phyloP scores from a whole-genome alignment of 148 eudicot genomes.

The Vaccinium vitisidaea region DNA sequence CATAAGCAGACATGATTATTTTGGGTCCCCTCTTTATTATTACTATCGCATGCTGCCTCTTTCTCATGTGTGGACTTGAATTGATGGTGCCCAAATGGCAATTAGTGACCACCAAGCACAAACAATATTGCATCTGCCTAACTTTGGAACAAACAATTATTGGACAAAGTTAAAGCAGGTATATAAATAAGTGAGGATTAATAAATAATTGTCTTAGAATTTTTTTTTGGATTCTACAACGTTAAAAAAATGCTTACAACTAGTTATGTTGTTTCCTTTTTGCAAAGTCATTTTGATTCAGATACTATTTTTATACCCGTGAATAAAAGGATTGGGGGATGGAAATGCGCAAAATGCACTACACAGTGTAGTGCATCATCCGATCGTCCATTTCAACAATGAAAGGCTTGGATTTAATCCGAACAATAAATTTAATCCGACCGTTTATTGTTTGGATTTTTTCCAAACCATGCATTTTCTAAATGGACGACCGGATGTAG shows the following conservation, averaged over 20 bases:
- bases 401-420: too few relatives aligned
- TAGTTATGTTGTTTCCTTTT: not conserved
- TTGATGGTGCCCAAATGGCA: too few relatives aligned
- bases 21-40: conserved; percentile 8
- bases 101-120: not conserved
- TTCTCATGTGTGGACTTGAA: not conserved
- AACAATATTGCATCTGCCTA: not conserved
- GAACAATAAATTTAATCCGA: too few relatives aligned
- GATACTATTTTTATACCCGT: too few relatives aligned
- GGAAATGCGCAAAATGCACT: too few relatives aligned
- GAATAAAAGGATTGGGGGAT: too few relatives aligned
- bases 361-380: too few relatives aligned
- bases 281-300: not conserved
- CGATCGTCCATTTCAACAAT: too few relatives aligned
- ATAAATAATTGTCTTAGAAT: not conserved
- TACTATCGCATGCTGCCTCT: not conserved
- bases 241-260: not conserved
- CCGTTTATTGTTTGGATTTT: too few relatives aligned
- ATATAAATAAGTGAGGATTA: not conserved
- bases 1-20: not conserved
- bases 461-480: too few relatives aligned
- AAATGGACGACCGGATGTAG: too few relatives aligned
- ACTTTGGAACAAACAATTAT: conserved; percentile 2
- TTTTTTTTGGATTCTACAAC: not conserved
- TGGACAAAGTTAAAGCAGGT: not conserved